Conservation (phyloP, 345 rosid species). For the Turritis glabra region DNA sequence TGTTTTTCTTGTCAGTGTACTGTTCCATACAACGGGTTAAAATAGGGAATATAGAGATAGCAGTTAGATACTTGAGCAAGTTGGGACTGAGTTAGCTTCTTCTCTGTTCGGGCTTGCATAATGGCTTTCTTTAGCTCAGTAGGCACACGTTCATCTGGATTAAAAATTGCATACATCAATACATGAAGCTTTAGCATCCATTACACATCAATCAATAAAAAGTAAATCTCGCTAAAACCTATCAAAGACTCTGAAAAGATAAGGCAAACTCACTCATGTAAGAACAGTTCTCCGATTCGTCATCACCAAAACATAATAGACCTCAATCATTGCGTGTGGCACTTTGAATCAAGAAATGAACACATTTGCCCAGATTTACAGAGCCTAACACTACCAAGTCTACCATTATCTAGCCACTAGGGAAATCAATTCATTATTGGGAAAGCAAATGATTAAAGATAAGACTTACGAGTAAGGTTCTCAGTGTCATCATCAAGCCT, state of each 20-base stretch:
- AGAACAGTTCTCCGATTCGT: not conserved
- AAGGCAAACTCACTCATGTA: not conserved
- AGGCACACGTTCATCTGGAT: conserved; percentile 85
- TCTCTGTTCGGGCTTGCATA: conserved; percentile 85
- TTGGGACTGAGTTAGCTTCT: conserved; percentile 93
- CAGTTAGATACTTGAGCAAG: conserved; percentile 68
- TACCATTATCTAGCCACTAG: not conserved
- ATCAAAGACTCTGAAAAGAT: not conserved
- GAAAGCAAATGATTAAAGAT: not conserved
- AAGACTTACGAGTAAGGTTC: conserved; percentile 82
- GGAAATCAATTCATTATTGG: not conserved
- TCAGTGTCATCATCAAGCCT: conserved; percentile 95
- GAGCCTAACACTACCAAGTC: not conserved
- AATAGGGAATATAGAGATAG: not conserved
- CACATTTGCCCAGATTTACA: not conserved
- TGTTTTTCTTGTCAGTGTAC: not conserved
- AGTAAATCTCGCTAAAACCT: not conserved
- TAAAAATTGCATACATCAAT: not conserved
- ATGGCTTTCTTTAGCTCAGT: conserved; percentile 91
- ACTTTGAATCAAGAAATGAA: not conserved
- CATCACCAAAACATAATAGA: not conserved
- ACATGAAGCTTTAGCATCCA: not conserved
- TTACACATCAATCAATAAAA: not conserved
- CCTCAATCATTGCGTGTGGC: not conserved
- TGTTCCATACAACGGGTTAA: not conserved